Evolutionary conservation across 2,329 filamentous ascomycete genomes (phyloP), one percentile per base, ranked within the genome.

Genomic region (Sclerotinia subarctica): DNA sequence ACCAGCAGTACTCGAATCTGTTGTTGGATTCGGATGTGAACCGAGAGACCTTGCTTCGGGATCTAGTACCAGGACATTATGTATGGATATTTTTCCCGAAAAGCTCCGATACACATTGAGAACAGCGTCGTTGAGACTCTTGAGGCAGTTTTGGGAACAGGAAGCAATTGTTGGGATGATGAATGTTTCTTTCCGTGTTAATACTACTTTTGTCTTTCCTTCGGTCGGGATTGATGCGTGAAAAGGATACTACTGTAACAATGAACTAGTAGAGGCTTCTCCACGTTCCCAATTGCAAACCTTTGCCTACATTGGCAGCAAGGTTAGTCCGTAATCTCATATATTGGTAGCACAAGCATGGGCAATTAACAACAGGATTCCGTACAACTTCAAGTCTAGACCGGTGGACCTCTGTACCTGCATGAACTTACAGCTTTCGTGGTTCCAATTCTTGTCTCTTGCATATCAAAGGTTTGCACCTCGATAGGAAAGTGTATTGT

Each of bases 361-460:
- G 24, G 19, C 29, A 49, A 47, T 29, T 47, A 32, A 7, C 44
- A 46, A 42, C 32, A 32, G 58, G 21, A 24, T 62, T 35, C 49
- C 44, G 29, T 49, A 49, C 17, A 35, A 24, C 58, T 32, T 26
- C 46, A 62, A 38, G 19, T 51, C 59, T 42, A 51, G 59, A 52
- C 46, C 46, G 38, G 21, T 52, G 44, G 59, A 52, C 46, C 46
- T 51, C 29, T 52, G 44, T 63, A 51, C 46, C 59, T 63, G 59
- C 59, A 62, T 60, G 19, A 24, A 24, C 29, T 62, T 62, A 19
- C 19, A 49, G 17, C 26, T 54, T n/a, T 49, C 44, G 21, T 62
- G 26, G 26, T 35, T 35, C 44, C 26, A 35, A 49, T 49, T 49
- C 26, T 49, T 60, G 44, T 19, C 58, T 49, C 44, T n/a, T 60